Conservation (phyloP, 2,329 filamentous ascomycete species). For the Scedosporium minutisporum region DNA sequence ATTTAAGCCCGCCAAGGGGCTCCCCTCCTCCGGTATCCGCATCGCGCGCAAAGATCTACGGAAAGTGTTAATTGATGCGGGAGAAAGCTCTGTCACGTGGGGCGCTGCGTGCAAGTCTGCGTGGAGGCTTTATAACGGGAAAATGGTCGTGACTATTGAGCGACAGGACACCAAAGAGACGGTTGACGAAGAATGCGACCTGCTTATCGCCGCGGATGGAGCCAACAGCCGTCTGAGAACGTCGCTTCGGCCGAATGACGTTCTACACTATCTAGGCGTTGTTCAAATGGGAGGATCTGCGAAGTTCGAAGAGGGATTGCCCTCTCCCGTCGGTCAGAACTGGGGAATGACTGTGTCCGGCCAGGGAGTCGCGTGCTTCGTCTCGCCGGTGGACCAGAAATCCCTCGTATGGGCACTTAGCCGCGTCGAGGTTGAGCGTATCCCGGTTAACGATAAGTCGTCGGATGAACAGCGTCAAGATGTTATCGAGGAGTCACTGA, state of each 20-base stretch:
- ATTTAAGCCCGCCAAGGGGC: constrained; percentile 18
- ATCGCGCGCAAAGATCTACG: constrained; percentile 27
- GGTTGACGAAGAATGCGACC: constrained; percentile 21
- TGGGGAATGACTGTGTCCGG: constrained; percentile 31
- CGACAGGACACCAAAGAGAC: not conserved
- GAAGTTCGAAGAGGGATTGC: constrained; percentile 22
- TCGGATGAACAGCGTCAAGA: constrained; percentile 15
- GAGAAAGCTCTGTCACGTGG: constrained; percentile 5
- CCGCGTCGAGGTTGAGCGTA: constrained; percentile 16
- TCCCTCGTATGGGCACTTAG: constrained; percentile 33
- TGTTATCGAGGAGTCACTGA: constrained; percentile 20
- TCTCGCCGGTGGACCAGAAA: constrained; percentile 31
- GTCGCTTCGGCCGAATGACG: constrained; percentile 27
- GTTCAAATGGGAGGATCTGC: constrained; percentile 28
- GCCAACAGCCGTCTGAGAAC: constrained; percentile 29
- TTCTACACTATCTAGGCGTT: constrained; percentile 27
- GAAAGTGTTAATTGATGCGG: constrained; percentile 20
- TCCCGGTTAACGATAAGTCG: constrained; percentile 9
- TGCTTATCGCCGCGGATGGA: constrained; percentile 36
- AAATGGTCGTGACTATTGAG: not conserved
- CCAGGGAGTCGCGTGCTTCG: constrained; percentile 30
- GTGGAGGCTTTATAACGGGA: not conserved
- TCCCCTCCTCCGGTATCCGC: constrained; percentile 26
- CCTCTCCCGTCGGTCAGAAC: constrained; percentile 22
- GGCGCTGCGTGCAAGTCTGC: not conserved